These are phyloP conservation scores for Apiotrichum akiyoshidainum DNA, from an alignment of 1,284 basidiomycete genomes.

Conservation along the genomic window DNA sequence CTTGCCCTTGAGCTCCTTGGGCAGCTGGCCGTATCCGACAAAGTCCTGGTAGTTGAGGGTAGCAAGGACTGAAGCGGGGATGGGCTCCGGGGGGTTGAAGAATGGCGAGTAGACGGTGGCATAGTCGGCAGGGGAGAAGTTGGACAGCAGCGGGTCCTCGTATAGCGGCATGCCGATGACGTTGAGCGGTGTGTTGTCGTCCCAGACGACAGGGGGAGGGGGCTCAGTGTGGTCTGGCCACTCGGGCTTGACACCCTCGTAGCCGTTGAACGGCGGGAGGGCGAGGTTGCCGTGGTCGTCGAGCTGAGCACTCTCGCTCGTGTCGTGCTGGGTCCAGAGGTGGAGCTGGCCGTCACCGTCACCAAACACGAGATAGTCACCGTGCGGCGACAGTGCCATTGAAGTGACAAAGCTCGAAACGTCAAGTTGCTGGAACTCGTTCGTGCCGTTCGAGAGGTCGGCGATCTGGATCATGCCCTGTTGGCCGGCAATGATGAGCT, in stretches of 20 bases:
- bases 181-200: conserved; percentile 81
- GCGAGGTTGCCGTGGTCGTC: conserved; percentile 35
- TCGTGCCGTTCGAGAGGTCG: conserved; percentile 71
- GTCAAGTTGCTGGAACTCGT: conserved; percentile 56
- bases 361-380: conserved; percentile 87
- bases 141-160: conserved; percentile 70
- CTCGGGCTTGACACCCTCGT: conserved; percentile 72
- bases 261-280: conserved; percentile 75
- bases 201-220: conserved; percentile 73
- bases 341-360: conserved; percentile 84
- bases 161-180: conserved; percentile 88
- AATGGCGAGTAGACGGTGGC: conserved; percentile 52
- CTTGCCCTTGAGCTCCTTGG: conserved; percentile 74
- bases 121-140: conserved; percentile 57
- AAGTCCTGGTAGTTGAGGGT: conserved; percentile 83
- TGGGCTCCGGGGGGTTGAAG: conserved; percentile 60
- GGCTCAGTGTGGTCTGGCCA: conserved; percentile 75
- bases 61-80: conserved; percentile 71
- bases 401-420: conserved; percentile 72
- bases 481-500: conserved; percentile 73
- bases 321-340: conserved; percentile 70
- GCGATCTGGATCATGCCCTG: conserved; percentile 87
- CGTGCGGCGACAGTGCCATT: conserved; percentile 76
- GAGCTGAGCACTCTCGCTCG: conserved; percentile 56
- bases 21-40: conserved; percentile 79